phyloP scores from a whole-genome alignment of 2,329 filamentous ascomycete species.

The Thermoascus crustaceus region DNA sequence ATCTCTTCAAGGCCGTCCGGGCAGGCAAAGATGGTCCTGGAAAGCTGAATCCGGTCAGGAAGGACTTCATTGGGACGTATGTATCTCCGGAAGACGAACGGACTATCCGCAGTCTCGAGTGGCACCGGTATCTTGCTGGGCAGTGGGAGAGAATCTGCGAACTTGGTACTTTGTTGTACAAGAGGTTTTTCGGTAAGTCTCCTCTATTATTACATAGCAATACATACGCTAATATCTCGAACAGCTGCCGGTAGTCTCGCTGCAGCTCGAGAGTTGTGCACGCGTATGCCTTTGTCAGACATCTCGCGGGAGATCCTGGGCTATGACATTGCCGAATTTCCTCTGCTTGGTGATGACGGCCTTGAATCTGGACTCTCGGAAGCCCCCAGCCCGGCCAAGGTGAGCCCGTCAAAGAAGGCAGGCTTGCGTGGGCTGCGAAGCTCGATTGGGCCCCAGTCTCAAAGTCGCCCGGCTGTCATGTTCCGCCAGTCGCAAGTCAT shows the following conservation, averaged over 20 bases:
- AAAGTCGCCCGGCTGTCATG: conserved; percentile 17
- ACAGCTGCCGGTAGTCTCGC: conserved; percentile 37
- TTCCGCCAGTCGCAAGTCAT: conserved; percentile 51
- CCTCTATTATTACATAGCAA: conserved; percentile 11
- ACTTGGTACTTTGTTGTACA: conserved; percentile 65
- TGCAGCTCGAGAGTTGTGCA: conserved; percentile 48
- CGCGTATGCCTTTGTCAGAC: conserved; percentile 43
- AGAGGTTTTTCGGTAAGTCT: conserved; percentile 73
- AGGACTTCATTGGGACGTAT: conserved; percentile 62
- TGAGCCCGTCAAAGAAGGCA: conserved; percentile 13
- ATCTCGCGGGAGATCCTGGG: conserved; percentile 35
- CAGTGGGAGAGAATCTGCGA: conserved; percentile 64
- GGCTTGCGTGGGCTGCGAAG: conserved; percentile 15
- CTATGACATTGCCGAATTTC: conserved; percentile 27
- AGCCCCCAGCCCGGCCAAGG: conserved; percentile 26
- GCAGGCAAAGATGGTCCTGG: conserved; percentile 41
- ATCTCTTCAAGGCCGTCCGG: conserved; percentile 42
- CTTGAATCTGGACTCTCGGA: conserved; percentile 16
- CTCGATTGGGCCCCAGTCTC: conserved; percentile 19
- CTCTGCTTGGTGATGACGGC: conserved; percentile 15
- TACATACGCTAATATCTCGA: conserved; percentile 7
- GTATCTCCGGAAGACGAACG: conserved; percentile 55
- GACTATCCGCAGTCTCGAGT: conserved; percentile 73
- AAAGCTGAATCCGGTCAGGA: conserved; percentile 56
- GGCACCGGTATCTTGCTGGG: conserved; percentile 68